phyloP scores from a whole-genome alignment of 106 monocot genomes.

The Phalaenopsis aphrodite region DNA sequence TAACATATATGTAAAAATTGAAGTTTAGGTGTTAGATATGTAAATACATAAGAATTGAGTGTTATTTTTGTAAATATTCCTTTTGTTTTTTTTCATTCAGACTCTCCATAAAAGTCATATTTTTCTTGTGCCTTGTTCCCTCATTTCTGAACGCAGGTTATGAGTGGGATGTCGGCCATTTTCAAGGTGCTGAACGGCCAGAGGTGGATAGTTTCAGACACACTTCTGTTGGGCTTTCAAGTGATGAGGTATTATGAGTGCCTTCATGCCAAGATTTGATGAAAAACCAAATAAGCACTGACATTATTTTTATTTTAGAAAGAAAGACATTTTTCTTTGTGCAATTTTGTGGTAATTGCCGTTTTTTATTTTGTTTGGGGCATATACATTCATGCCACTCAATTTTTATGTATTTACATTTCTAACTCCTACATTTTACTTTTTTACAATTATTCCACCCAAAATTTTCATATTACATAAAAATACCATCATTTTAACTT shows the following conservation, averaged over 20 bases:
- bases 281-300: not conserved
- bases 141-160: slow-evolving; percentile 38
- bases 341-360: not conserved
- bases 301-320: not conserved
- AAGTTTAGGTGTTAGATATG: no score
- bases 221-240: slow-evolving; percentile 77
- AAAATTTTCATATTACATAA: no score
- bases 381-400: no score
- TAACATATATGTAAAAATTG: no score
- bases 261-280: not conserved
- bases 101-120: not conserved
- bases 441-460: no score
- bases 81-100: not conserved
- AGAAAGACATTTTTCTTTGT: not conserved
- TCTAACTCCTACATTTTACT: no score
- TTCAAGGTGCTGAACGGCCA: slow-evolving; percentile 85
- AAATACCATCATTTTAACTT: no score
- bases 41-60: no score
- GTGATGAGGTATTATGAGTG: slow-evolving; percentile 45
- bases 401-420: no score
- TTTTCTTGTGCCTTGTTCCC: not conserved
- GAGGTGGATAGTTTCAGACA: slow-evolving; percentile 81
- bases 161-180: slow-evolving; percentile 98
- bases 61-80: no score
- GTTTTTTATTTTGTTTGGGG: no score